These are phyloP conservation scores for Tetradesmus obliquus DNA, from an alignment of 139 green algal genomes.

Conservation along the genomic window DNA sequence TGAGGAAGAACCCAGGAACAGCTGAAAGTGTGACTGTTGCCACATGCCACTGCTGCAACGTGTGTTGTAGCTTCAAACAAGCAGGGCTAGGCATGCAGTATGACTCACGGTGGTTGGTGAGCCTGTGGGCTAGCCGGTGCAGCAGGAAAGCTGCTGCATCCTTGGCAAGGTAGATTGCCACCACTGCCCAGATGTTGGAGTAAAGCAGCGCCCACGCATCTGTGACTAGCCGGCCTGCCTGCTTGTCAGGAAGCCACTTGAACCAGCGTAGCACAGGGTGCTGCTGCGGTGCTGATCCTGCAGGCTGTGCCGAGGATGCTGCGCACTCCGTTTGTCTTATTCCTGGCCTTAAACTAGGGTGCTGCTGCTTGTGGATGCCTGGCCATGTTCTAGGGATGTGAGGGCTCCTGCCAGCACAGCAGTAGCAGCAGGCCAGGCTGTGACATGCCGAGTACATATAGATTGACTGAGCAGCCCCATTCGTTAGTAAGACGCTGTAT, in stretches of 20 bases:
- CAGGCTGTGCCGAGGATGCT: neutral
- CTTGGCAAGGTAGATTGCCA: conserved; percentile 54
- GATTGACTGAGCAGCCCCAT: no score
- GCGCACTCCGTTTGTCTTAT: neutral
- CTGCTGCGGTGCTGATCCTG: neutral
- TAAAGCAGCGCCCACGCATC: conserved; percentile 45
- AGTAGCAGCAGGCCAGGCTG: neutral
- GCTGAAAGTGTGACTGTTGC: neutral
- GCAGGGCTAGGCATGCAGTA: neutral
- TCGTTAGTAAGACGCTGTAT: neutral
- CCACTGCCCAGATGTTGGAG: conserved; percentile 48
- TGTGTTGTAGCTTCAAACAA: neutral
- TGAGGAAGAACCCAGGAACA: no score
- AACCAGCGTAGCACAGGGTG: neutral
- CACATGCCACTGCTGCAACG: neutral
- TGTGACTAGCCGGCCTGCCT: neutral
- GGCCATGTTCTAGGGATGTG: neutral
- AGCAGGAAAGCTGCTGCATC: conserved; percentile 59
- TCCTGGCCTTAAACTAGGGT: neutral
- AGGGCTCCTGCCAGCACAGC: neutral
- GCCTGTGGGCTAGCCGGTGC: conserved; percentile 57
- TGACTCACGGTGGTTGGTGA: conserved; percentile 61
- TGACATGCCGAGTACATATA: neutral
- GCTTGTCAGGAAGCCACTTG: conserved; percentile 13
- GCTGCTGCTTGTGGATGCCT: neutral